Percentiles rank a stretch among this genome's conserved stretches.
These are phyloP conservation scores for Coelastrella sp. DNA, from an alignment of 139 green algal genomes.

Conservation along the genomic window DNA sequence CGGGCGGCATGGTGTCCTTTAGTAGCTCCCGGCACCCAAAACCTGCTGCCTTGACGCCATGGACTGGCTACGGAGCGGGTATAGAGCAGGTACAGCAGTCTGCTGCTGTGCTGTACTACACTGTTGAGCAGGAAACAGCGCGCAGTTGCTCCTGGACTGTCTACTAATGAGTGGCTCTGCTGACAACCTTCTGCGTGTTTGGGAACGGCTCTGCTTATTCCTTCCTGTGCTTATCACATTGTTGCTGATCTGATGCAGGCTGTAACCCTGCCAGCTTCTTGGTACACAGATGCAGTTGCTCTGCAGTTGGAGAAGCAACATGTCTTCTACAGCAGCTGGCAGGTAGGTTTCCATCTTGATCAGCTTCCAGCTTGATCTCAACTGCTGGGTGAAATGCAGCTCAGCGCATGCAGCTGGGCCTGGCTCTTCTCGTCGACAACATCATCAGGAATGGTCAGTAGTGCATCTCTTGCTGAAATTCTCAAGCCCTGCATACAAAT, in stretches of 20 bases:
- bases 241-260: slow-evolving; percentile 24
- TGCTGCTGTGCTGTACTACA: not conserved
- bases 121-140: no score
- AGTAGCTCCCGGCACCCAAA: no score
- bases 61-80: not conserved
- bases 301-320: slow-evolving; percentile 40
- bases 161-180: not conserved
- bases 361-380: no score
- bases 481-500: no score
- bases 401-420: not conserved
- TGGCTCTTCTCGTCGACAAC: no score
- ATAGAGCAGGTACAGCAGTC: slow-evolving; percentile 1
- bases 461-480: no score
- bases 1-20: no score
- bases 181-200: not conserved
- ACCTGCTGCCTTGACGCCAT: not conserved
- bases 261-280: slow-evolving; percentile 56
- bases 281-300: slow-evolving; percentile 49
- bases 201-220: not conserved
- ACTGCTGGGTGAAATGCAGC: no score
- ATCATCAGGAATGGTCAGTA: no score
- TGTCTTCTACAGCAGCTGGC: slow-evolving; percentile 57
- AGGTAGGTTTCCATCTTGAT: slow-evolving; percentile 17
- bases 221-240: not conserved
- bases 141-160: not conserved